Evolutionary conservation across 1,284 basidiomycete genomes (phyloP).

Genomic region (Puccinia horiana): DNA sequence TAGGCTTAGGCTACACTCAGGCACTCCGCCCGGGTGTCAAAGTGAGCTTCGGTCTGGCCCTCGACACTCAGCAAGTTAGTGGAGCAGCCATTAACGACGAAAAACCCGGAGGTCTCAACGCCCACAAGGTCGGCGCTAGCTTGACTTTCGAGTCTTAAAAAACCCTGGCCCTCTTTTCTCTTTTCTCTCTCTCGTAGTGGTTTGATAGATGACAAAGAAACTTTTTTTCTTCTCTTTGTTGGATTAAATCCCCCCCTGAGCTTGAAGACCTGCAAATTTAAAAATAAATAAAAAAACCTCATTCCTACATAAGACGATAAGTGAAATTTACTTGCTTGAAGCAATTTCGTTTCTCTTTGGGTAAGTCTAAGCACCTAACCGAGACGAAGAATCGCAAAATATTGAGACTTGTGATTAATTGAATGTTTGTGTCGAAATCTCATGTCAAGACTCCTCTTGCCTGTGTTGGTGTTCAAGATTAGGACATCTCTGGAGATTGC

Average conservation of each 20-base stretch:
- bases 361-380: too few species aligned
- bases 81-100: constrained; percentile 55
- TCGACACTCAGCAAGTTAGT: constrained; percentile 85
- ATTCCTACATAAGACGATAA: too few species aligned
- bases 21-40: constrained; percentile 89
- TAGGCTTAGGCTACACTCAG: constrained; percentile 89
- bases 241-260: not conserved
- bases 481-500: too few species aligned
- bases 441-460: too few species aligned
- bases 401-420: too few species aligned
- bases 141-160: constrained; percentile 62
- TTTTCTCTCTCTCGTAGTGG: not conserved
- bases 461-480: too few species aligned
- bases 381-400: too few species aligned
- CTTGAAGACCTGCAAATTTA: not conserved
- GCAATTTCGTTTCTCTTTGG: too few species aligned
- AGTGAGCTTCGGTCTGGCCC: constrained; percentile 85
- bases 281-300: not conserved
- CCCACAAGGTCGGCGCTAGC: constrained; percentile 65
- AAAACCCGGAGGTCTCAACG: constrained; percentile 59
- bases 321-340: too few species aligned
- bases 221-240: not conserved
- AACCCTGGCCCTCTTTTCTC: not conserved
- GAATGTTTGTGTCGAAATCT: too few species aligned
- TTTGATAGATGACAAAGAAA: not conserved